These are phyloP conservation scores for Peniophora sp. DNA, from an alignment of 1,284 basidiomycete genomes.

Conservation along the genomic window DNA sequence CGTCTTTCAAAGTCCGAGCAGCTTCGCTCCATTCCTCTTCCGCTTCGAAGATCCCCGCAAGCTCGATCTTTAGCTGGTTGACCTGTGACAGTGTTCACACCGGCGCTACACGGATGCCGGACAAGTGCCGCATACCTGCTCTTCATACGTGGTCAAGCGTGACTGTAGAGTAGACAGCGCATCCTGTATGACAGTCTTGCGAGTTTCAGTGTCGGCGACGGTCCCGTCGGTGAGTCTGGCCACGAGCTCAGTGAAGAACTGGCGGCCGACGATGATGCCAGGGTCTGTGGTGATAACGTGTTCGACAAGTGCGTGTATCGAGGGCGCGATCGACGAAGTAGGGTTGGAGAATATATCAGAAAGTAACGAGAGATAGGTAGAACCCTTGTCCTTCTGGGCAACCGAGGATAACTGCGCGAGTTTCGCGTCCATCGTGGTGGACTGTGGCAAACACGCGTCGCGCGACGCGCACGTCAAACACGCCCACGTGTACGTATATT, in stretches of 20 bases:
- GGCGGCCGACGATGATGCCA: conserved; percentile 78
- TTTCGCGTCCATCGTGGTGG: conserved; percentile 49
- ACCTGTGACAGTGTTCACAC: conserved; percentile 40
- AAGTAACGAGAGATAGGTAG: conserved; percentile 63
- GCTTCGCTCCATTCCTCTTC: conserved; percentile 93
- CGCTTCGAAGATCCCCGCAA: conserved; percentile 81
- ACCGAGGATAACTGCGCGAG: conserved; percentile 56
- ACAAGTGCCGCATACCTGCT: conserved; percentile 63
- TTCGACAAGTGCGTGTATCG: conserved; percentile 64
- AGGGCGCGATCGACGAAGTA: conserved; percentile 36
- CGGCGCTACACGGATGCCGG: conserved; percentile 3
- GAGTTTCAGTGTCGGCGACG: conserved; percentile 47
- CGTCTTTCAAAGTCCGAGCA: conserved; percentile 84
- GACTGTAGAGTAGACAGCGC: conserved; percentile 69
- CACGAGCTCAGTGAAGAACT: conserved; percentile 78
- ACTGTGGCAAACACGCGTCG: conserved; percentile 2
- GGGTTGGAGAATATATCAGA: conserved; percentile 45
- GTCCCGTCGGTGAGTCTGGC: conserved; percentile 48
- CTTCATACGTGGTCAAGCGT: conserved; percentile 83
- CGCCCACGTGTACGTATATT: neutral
- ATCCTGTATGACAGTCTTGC: conserved; percentile 66
- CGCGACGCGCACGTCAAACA: neutral
- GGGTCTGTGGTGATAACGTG: conserved; percentile 76
- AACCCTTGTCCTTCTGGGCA: conserved; percentile 74
- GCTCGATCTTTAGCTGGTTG: conserved; percentile 75